Evolutionary conservation across 176 grass and related monocot genomes (phyloP), one percentile per base, ranked within the genome.

Genomic region (Neostapfia colusana): DNA sequence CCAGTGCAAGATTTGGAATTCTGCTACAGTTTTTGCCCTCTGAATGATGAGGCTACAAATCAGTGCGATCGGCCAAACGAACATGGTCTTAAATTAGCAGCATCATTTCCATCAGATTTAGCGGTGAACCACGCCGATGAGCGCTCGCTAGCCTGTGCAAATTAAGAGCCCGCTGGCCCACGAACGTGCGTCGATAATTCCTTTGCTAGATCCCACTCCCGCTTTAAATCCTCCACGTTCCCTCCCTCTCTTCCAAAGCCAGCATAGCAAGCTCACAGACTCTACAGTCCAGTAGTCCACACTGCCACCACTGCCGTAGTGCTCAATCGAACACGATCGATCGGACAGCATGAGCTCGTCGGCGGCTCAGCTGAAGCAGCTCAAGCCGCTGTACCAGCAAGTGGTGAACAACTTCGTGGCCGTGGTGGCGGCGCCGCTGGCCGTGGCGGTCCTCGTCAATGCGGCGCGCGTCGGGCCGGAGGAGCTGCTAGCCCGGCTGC

Each of bases 391-490:
- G 38, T 92, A 92, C 75, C 83, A 89, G 38, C 69, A 76, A 36
- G 79, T 89, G 63, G 86, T 89, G 73, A 86, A 92, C 75, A 81
- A 92, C 65, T 86, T 92, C 70, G 49, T 92, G 0, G 56, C 65
- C 58, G 72, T 89, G 36, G 4, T 89, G 12, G 82, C 84, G 0
- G 84, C 78, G 59, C 83, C 90, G 46, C 9, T 92, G 13, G 84
- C 74, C 34, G 82, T 86, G 0, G 82, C 75, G 20, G 77, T 46
- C 3, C 21, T 57, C 5, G 63, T 86, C 0, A 40, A 21, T 5
- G 70, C 49, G 15, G 83, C 69, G 16, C 83, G 78, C 1, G 70
- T 63, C 7, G 86, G 86, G 5, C 83, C 90, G 0, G 90, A 83
- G 0, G 90, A 83, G 86, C 67, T 92, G 0, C 15, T 84, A 16